Percentiles rank a stretch among this genome's conserved stretches.
Evolutionary conservation across 331 rosid genomes (phyloP).

Genomic region (Rosa hybrid): DNA sequence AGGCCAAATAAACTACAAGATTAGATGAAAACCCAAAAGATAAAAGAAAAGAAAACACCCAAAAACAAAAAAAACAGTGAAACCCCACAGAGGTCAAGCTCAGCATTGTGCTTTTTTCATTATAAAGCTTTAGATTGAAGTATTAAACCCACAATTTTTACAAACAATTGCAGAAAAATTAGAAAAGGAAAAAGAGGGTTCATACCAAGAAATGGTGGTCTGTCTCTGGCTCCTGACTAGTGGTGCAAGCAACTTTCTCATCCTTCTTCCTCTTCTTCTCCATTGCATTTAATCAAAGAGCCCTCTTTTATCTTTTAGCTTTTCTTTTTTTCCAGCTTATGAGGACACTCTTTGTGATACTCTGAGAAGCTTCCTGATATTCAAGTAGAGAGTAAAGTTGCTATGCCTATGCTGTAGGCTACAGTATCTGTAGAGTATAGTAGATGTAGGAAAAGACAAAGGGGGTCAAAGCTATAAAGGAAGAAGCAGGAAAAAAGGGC

Average conservation of each 20-base stretch:
- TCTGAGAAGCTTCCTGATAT: background rate
- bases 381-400: background rate
- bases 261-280: constrained; percentile 42
- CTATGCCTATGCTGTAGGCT: background rate
- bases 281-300: constrained; percentile 25
- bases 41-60: background rate
- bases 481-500: background rate
- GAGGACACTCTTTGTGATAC: background rate
- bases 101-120: background rate
- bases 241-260: constrained; percentile 25
- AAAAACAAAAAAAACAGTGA: background rate
- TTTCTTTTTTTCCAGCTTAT: background rate
- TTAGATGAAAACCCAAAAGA: background rate
- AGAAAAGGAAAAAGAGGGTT: background rate
- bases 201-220: constrained; percentile 35
- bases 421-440: background rate
- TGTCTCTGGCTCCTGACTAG: constrained; percentile 31
- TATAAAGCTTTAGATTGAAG: background rate
- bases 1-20: background rate
- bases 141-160: constrained; percentile 1
- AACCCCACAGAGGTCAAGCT: constrained; percentile 2
- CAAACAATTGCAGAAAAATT: background rate
- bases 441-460: background rate
- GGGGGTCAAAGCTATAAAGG: background rate
- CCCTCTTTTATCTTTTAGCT: background rate